Percentiles rank a stretch among this genome's conserved stretches.
phyloP scores from a whole-genome alignment of 768 basidiomycete genomes.

The Auricularia sp. region DNA sequence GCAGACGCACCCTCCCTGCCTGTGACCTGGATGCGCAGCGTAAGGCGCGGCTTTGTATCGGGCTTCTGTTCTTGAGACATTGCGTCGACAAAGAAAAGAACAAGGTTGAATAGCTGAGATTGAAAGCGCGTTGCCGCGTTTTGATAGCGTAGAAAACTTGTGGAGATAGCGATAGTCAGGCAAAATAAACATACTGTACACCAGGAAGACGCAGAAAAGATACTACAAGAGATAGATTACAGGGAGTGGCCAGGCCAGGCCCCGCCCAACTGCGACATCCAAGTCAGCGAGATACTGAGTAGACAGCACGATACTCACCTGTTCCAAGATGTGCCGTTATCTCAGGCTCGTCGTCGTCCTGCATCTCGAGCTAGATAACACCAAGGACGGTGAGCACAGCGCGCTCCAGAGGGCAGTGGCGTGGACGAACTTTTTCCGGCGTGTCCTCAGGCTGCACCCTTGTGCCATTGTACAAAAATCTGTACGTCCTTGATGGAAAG shows the following conservation, averaged over 20 bases:
- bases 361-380: neutral
- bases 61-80: neutral
- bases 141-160: neutral
- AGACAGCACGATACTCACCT: neutral
- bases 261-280: neutral
- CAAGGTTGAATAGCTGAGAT: neutral
- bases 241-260: neutral
- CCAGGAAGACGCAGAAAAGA: neutral
- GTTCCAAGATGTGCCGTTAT: neutral
- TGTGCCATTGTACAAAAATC: neutral
- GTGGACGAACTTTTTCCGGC: neutral
- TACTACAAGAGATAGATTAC: neutral
- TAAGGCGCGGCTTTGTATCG: neutral
- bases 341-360: slow-evolving; percentile 1
- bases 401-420: neutral
- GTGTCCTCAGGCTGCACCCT: neutral
- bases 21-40: neutral
- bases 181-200: neutral
- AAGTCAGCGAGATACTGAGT: neutral
- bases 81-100: neutral
- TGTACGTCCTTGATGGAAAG: neutral
- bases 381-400: neutral
- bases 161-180: neutral
- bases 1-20: neutral
- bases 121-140: neutral